Base-by-base conservation (phyloP, 176 grass and related monocot species). In the Pharus latifolius region DNA sequence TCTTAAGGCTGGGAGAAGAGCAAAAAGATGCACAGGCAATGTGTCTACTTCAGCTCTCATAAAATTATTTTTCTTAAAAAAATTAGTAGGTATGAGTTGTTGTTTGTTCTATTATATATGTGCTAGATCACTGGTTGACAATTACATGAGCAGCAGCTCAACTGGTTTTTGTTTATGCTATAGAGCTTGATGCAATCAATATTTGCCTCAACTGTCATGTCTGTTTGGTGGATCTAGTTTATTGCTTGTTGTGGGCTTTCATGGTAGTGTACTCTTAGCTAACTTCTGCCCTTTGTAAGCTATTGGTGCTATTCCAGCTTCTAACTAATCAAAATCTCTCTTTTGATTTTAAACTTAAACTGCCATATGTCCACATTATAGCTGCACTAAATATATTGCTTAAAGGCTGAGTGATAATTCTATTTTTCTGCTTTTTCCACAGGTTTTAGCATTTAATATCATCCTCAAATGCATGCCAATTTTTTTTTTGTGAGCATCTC, bases 21-120 rank as follows among this genome's bases (percentile, higher is more conserved):
- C 60, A 17, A 42, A 80, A 58, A 43, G 10, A 42, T 41, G 24
- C 62, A 10, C 22, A 49, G 18, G 20, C 31, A 69, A 37, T 38
- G 65, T 74, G 19, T 7, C 28, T 35, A 6, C 20, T 11, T 76
- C 11, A 13, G 25, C 13, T 43, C n/a, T 29, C 47, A 28, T 31
- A 25, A 71, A 40, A 65, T 76, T 54, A 65, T 76, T 54, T 56
- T 63, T 83, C 3, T 29, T 35, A 3, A 57, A 62, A 22, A 74
- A 58, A 58, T 14, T 43, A 72, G 58, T 18, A 15, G 37, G 26
- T 35, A 26, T 33, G 26, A 17, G 33, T 49, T 57, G 37, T 20
- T 38, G 35, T 38, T 38, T 38, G 35, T 38, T 38, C 35, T 38
- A 9, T 38, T 38, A 38, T 5, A 9, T 4, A 38, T 38, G 4